phyloP scores from a whole-genome alignment of 2,329 filamentous ascomycete genomes.

The Lachnum nothofagi region DNA sequence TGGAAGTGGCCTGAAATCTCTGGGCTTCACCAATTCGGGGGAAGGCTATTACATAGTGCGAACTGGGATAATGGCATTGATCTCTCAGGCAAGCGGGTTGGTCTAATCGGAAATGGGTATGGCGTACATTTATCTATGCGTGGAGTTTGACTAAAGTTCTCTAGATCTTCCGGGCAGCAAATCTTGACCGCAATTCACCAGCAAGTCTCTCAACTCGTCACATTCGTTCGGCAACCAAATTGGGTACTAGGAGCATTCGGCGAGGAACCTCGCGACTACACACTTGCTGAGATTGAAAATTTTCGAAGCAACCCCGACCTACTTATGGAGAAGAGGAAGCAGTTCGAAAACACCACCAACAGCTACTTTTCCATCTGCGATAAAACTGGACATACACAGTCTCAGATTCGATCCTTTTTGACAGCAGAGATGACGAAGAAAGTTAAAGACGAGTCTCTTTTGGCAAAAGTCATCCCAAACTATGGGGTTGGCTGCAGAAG shows the following conservation, averaged over 20 bases:
- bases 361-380: too few relatives aligned
- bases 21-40: constrained; percentile 48
- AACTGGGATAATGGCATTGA: constrained; percentile 48
- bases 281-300: constrained; percentile 36
- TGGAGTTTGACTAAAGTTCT: constrained; percentile 21
- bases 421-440: constrained; percentile 37
- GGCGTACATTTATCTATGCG: constrained; percentile 30
- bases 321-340: constrained; percentile 42
- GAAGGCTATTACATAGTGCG: constrained; percentile 50
- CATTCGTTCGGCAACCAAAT: constrained; percentile 35
- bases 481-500: constrained; percentile 52
- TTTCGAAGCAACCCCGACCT: constrained; percentile 39
- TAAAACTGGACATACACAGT: too few relatives aligned
- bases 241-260: constrained; percentile 39
- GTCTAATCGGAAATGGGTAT: constrained; percentile 53
- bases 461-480: constrained; percentile 48
- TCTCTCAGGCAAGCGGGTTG: constrained; percentile 47
- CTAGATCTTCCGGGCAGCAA: constrained; percentile 40
- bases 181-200: constrained; percentile 43
- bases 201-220: constrained; percentile 45
- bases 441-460: constrained; percentile 31
- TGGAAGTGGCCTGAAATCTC: constrained; percentile 46
- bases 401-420: too few relatives aligned
- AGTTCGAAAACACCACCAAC: too few relatives aligned
- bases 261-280: constrained; percentile 41